phyloP scores from a whole-genome alignment of 2,329 filamentous ascomycete species.

The Curvularia eragrostidis region DNA sequence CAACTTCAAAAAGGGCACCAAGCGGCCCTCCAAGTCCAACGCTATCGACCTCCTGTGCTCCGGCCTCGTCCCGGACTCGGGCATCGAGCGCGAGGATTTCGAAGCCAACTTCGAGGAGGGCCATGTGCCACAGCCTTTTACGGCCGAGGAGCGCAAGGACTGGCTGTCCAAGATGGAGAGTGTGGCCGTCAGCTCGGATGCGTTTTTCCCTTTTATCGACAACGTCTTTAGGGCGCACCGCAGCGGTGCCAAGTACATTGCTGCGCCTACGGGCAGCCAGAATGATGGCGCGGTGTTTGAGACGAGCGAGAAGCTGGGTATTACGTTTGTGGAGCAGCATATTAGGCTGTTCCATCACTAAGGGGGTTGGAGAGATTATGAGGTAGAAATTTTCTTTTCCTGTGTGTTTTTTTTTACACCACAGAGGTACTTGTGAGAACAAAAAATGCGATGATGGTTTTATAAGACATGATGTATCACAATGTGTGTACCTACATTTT shows the following conservation, averaged over 20 bases:
- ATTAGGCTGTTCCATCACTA: constrained; percentile 95
- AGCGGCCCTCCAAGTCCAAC: constrained; percentile 97
- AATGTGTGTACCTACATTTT: too few species aligned
- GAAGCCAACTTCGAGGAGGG: constrained; percentile 85
- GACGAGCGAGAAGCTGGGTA: constrained; percentile 88
- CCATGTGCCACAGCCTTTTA: constrained; percentile 78
- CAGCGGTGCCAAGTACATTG: constrained; percentile 94
- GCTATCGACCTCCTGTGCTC: constrained; percentile 95
- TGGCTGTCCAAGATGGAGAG: constrained; percentile 84
- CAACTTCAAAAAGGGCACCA: constrained; percentile 97
- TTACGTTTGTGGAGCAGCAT: constrained; percentile 95
- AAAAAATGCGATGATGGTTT: too few species aligned
- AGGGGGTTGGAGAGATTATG: too few species aligned
- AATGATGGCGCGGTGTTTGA: constrained; percentile 83
- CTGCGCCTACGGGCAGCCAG: constrained; percentile 88
- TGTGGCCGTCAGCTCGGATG: constrained; percentile 90
- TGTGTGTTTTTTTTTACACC: too few species aligned
- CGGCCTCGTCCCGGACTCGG: constrained; percentile 82
- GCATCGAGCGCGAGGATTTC: constrained; percentile 84
- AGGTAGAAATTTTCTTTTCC: too few species aligned
- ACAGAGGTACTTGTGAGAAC: too few species aligned
- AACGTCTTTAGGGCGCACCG: constrained; percentile 91
- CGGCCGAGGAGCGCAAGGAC: constrained; percentile 78
- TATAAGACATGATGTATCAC: too few species aligned
- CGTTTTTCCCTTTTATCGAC: constrained; percentile 99